These are phyloP conservation scores for Dictyostelium capitatum DNA, from an alignment of 78 protist genomes.

Conservation along the genomic window DNA sequence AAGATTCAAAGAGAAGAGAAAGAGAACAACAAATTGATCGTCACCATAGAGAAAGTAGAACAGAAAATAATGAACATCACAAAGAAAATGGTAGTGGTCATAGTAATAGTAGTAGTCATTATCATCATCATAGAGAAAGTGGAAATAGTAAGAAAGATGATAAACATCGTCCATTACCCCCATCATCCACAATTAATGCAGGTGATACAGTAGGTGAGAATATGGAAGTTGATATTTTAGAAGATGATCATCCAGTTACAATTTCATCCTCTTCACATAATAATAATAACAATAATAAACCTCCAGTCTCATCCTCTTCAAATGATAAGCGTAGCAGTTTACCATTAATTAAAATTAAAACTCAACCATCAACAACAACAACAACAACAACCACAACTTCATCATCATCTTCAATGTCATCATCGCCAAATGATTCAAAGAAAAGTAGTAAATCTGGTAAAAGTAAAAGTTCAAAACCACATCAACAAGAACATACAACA, in stretches of 20 bases:
- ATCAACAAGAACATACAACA: not conserved
- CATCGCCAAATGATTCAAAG: not conserved
- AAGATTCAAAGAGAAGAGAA: not conserved
- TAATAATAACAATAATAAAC: too few relatives aligned
- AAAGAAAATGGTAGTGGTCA: not conserved
- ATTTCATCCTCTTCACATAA: not conserved
- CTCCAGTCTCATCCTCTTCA: not conserved
- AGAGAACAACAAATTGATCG: not conserved
- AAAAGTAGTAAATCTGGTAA: not conserved
- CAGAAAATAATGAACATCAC: not conserved
- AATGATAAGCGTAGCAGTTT: not conserved
- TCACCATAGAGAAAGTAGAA: not conserved
- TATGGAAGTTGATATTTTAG: constrained; percentile 1
- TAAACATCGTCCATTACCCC: not conserved
- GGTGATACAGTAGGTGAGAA: not conserved
- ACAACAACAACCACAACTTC: not conserved
- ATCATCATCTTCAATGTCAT: not conserved
- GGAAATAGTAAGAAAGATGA: not conserved
- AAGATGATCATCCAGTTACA: not conserved
- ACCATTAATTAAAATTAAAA: constrained; percentile 12
- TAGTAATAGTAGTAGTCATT: not conserved
- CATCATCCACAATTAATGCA: not conserved
- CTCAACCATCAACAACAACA: not conserved
- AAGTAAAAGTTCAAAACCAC: not conserved
- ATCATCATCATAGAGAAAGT: not conserved